phyloP scores from a whole-genome alignment of 2,329 filamentous ascomycete species.

The Beauveria caledonica region DNA sequence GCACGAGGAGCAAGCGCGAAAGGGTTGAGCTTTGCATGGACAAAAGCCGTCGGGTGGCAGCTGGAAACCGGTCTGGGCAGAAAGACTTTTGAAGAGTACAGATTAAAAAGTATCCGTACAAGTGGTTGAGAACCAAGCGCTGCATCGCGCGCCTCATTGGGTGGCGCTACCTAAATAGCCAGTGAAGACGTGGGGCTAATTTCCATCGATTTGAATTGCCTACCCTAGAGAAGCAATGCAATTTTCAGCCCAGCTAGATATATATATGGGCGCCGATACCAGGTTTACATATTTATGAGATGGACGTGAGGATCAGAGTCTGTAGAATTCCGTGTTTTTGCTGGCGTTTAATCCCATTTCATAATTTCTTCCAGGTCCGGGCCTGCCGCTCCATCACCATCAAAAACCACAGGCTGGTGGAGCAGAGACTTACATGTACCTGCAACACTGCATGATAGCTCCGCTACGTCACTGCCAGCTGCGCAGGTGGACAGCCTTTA shows the following conservation, averaged over 20 bases:
- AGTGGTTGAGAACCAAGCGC: background rate
- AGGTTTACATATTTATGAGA: background rate
- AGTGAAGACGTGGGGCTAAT: background rate
- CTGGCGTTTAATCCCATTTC: background rate
- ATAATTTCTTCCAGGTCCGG: background rate
- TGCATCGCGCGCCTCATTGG: conserved; percentile 5
- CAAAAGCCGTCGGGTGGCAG: background rate
- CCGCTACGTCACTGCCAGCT: background rate
- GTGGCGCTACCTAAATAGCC: background rate
- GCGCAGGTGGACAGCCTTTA: background rate
- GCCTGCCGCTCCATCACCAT: background rate
- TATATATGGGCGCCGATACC: conserved; percentile 14
- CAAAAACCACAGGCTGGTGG: too few relatives aligned
- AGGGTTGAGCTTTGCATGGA: background rate
- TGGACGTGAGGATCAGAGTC: background rate
- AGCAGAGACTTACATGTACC: too few relatives aligned
- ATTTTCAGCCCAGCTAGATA: background rate
- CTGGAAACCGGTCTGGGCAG: background rate
- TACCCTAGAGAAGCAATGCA: conserved; percentile 3
- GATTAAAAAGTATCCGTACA: background rate
- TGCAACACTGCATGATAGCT: background rate
- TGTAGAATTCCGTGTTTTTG: background rate
- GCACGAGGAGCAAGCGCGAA: background rate
- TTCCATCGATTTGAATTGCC: background rate
- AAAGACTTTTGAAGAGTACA: background rate